Base-by-base conservation (phyloP, 2,329 filamentous ascomycete species). In the Grosmannia huntii region DNA sequence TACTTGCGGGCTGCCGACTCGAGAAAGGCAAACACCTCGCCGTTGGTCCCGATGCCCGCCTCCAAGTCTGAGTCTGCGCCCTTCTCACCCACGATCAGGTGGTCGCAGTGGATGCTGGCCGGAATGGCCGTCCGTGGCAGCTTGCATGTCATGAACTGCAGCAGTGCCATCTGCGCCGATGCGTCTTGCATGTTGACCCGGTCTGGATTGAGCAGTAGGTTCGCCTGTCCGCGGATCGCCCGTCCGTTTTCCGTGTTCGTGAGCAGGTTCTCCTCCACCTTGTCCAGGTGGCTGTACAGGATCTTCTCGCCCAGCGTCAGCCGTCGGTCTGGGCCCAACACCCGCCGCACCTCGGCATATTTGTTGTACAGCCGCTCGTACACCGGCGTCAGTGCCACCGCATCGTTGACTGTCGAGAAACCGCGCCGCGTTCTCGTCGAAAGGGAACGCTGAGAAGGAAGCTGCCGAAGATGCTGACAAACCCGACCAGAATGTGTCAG, bases 101-200 rank as follows among this genome's bases (percentile, higher is more conserved):
- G 94, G 75, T 99, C 94, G 74, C 94, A 99, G 76, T 99, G 94
- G 65, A 97, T 96, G 71, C 91, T 96, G 54, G 94, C 92, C 12
- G 94, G 94, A 55, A 99, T 92, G 11, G 91, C 91, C 2, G 94
- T 96, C 60, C 84, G 84, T 31, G 87, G 87, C 57, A 99, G 80
- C 58, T 90, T 89, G 72, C 94, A 99, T 31, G 89, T 89, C 92
- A 99, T 99, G 79, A 99, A 99, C 74, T 99, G 94, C 66, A 99
- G 76, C 63, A 99, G 77, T 1, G 94, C 94, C 94, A 99, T 99
- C 76, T 99, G 94, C 6, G 94, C 94, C 33, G 90, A 96, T 16
- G 94, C 94, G 76, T 99, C 94, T 74, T 99, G 94, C 94, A 99
- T 99, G 63, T 95, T 95, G 65, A 97, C 94, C 57, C 94, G 84